Evolutionary conservation across 306 rosid genomes (phyloP), one percentile per base, ranked within the genome.

Genomic region (Lathyrus sativus): DNA sequence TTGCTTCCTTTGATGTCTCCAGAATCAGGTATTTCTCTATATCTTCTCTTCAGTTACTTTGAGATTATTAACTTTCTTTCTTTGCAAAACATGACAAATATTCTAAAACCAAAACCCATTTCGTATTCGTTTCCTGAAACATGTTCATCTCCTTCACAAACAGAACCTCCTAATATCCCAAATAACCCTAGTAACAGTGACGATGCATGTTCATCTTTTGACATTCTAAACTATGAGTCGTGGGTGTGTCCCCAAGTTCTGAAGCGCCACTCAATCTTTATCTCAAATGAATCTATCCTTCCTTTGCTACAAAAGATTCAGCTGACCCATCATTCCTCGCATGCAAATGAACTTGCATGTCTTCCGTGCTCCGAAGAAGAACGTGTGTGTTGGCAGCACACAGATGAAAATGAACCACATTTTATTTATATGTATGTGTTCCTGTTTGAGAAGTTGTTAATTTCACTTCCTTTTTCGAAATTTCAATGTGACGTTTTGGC

Each of bases 381-480:
- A 48, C 11, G 54, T 48, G 54, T 48, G 4, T 48, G 54, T 48
- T 48, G 54, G 54, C 54, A 48, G 3, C 53, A 46, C 53, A 46
- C 15, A 2, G 53, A 46, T 14, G 24, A 14, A 48, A 15, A 48
- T 48, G 54, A 48, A 48, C 54, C 22, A 15, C 3, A 6, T 18
- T 48, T 48, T 1, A 14, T 48, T 48, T 48, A 48, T 48, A 48
- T 48, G 54, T 15, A 48, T 48, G 9, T 6, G 24, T 14, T 14
- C 3, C 10, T 48, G 22, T 48, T 48, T 48, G 54, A 48, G 22
- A 48, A 48, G 2, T 2, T 48, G 22, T 14, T 9, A 3, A 2
- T 48, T 48, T 48, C 11, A 14, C 11, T 48, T 5, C 54, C 54
- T 5, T 48, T 14, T 7, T 48, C 54, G 3, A 48, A 48, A 18